These are phyloP conservation scores for Cladosporium oxysporum DNA, from an alignment of 2,329 filamentous ascomycete genomes.

Conservation along the genomic window DNA sequence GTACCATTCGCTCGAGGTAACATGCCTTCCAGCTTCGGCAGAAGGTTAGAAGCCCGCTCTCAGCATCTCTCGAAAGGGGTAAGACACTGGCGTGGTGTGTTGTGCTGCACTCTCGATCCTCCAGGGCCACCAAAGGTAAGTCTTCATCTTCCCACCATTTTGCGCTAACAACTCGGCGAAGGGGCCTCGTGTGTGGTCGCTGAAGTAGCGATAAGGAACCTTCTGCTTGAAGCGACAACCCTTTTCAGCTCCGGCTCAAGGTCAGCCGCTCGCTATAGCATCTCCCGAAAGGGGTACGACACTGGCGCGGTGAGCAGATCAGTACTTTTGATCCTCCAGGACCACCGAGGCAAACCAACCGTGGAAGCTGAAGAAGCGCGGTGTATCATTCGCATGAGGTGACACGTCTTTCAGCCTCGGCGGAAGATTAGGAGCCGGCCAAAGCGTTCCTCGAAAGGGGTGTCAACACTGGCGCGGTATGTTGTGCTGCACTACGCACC, in stretches of 20 bases:
- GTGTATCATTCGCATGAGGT: neutral
- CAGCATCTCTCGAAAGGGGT: neutral
- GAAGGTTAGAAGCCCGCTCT: neutral
- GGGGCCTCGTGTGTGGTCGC: neutral
- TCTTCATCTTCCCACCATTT: neutral
- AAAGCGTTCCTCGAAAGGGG: neutral
- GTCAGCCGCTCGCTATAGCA: neutral
- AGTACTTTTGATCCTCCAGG: neutral
- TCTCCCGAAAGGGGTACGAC: neutral
- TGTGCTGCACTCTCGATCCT: constrained; percentile 9
- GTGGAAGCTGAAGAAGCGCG: constrained; percentile 4
- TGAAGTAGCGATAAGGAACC: neutral
- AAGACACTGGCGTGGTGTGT: neutral
- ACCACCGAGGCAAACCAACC: neutral
- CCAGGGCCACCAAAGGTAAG: constrained; percentile 8
- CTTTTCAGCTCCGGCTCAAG: neutral
- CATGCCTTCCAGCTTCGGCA: constrained; percentile 7
- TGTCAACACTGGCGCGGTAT: neutral
- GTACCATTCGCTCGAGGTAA: constrained; percentile 4
- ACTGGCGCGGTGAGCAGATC: neutral
- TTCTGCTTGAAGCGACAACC: neutral
- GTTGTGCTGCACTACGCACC: constrained; percentile 3
- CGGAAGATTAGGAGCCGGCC: neutral
- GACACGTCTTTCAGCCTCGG: constrained; percentile 2
- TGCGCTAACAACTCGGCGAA: neutral